phyloP scores from a whole-genome alignment of 2,329 filamentous ascomycete species.

The Colletotrichum spaethianum region DNA sequence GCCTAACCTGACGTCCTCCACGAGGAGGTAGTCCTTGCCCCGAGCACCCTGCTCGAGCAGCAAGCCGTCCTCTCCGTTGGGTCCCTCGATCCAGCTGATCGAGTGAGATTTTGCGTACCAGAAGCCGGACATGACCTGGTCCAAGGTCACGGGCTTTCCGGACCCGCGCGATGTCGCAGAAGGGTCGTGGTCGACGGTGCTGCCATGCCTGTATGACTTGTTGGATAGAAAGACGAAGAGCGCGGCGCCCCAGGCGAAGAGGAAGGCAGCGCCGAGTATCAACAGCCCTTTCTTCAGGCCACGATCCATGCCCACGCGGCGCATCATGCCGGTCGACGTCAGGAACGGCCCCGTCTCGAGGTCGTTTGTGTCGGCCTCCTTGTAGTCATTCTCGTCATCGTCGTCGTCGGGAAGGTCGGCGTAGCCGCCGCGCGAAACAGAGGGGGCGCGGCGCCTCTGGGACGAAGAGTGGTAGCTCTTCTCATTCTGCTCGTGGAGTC shows the following conservation, averaged over 20 bases:
- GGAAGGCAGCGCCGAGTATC: slow-evolving; percentile 71
- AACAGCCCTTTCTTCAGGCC: slow-evolving; percentile 75
- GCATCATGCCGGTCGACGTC: slow-evolving; percentile 51
- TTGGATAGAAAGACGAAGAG: slow-evolving; percentile 76
- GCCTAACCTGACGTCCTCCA: slow-evolving; percentile 81
- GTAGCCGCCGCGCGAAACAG: slow-evolving; percentile 46
- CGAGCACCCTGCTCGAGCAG: slow-evolving; percentile 79
- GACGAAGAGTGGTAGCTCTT: slow-evolving; percentile 47
- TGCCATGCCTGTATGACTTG: slow-evolving; percentile 76
- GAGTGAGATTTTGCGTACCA: slow-evolving; percentile 76
- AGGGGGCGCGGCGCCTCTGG: slow-evolving; percentile 28
- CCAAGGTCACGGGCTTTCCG: slow-evolving; percentile 80
- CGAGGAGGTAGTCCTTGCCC: slow-evolving; percentile 82
- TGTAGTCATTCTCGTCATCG: slow-evolving; percentile 50
- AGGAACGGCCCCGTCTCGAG: slow-evolving; percentile 70
- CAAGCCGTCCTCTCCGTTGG: slow-evolving; percentile 85
- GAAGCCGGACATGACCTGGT: slow-evolving; percentile 76
- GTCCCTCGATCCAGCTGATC: slow-evolving; percentile 83
- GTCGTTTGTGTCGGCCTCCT: slow-evolving; percentile 58
- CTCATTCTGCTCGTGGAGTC: slow-evolving; percentile 72
- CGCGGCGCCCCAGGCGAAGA: slow-evolving; percentile 78
- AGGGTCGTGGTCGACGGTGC: slow-evolving; percentile 76
- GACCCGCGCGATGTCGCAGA: slow-evolving; percentile 74
- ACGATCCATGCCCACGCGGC: slow-evolving; percentile 73
- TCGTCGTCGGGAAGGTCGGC: slow-evolving; percentile 60